These are phyloP conservation scores for Thinopyrum elongatum DNA, from an alignment of 176 grass and related monocot species.

Conservation along the genomic window DNA sequence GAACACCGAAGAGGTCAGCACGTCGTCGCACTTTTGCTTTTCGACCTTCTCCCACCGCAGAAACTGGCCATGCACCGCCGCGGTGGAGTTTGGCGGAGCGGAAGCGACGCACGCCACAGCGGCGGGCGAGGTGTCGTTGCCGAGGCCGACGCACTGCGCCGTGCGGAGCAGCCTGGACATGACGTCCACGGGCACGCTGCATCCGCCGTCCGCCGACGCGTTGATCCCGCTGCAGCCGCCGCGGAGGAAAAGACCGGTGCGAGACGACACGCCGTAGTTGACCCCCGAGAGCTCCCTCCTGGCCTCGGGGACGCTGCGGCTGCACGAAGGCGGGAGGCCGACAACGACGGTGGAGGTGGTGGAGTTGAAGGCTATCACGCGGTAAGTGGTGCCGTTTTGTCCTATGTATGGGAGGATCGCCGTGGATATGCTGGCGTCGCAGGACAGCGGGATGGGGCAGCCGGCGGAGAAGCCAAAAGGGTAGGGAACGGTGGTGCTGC, in stretches of 20 bases:
- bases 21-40: background rate
- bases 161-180: background rate
- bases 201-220: background rate
- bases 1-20: conserved; percentile 39
- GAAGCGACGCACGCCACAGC: conserved; percentile 26
- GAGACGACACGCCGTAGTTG: conserved; percentile 37
- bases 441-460: too few relatives aligned
- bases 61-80: background rate
- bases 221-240: background rate
- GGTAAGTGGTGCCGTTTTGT: background rate
- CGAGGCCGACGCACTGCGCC: background rate
- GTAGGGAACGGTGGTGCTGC: too few relatives aligned
- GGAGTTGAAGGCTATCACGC: conserved; percentile 7
- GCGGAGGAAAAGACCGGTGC: conserved; percentile 46
- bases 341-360: conserved; percentile 1
- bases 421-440: background rate
- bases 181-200: background rate
- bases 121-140: background rate
- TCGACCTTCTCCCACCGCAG: background rate
- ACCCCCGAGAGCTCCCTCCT: background rate
- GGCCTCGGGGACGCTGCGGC: background rate
- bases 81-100: too few relatives aligned
- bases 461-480: too few relatives aligned
- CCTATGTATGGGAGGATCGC: background rate
- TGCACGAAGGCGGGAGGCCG: conserved; percentile 28